A percentile compares a stretch with the other conserved stretches of the same genome.
phyloP scores from a whole-genome alignment of 2,329 filamentous ascomycete species.

The Ascosphaera apis region DNA sequence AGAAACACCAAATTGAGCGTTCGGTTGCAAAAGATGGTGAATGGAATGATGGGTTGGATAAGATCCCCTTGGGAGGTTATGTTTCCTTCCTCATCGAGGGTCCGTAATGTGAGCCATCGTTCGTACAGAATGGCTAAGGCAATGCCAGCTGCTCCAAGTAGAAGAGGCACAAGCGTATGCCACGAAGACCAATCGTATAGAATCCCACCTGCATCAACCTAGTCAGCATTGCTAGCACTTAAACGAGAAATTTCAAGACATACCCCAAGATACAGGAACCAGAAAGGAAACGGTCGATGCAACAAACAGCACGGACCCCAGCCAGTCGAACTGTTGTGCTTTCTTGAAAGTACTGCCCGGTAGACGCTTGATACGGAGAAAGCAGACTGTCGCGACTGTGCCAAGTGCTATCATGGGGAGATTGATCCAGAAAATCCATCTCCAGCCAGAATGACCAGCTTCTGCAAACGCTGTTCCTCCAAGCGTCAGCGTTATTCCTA shows the following conservation, averaged over 20 bases:
- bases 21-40: conserved; percentile 24
- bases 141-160: conserved; percentile 30
- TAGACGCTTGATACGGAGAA: conserved; percentile 28
- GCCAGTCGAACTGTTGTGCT: conserved; percentile 35
- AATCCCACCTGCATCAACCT: no score
- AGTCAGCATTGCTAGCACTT: no score
- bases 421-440: conserved; percentile 45
- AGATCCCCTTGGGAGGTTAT: neutral
- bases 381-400: conserved; percentile 25
- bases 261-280: conserved; percentile 41
- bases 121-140: conserved; percentile 33
- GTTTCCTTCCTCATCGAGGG: neutral
- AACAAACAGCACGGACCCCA: conserved; percentile 38
- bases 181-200: conserved; percentile 42
- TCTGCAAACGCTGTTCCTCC: no score
- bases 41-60: conserved; percentile 26
- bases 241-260: no score
- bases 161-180: conserved; percentile 37
- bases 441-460: conserved; percentile 19
- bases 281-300: conserved; percentile 34
- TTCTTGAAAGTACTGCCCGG: conserved; percentile 26
- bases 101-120: conserved; percentile 23
- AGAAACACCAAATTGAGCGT: conserved; percentile 26
- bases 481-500: no score
- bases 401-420: conserved; percentile 32